Percentiles rank a stretch among this genome's conserved stretches.
phyloP scores from a whole-genome alignment of 2,329 filamentous ascomycete genomes.

The Fusarium solani-melongenae region DNA sequence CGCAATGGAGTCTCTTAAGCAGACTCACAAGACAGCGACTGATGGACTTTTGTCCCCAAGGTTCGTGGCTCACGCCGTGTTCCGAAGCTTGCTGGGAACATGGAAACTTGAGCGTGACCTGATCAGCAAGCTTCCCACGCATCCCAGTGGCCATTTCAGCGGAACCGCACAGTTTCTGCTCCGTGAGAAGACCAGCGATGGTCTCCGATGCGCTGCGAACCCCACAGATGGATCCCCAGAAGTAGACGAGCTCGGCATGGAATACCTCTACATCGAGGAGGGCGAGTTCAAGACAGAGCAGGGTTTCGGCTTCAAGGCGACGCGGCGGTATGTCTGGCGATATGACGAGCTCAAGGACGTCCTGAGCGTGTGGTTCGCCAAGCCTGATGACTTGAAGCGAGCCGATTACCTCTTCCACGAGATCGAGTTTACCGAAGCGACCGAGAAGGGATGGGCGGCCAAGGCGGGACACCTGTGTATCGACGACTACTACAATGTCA shows the following conservation, averaged over 20 bases:
- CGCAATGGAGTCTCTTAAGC: slow-evolving; percentile 56
- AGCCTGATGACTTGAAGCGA: slow-evolving; percentile 67
- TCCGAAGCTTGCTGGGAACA: slow-evolving; percentile 75
- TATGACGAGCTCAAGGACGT: slow-evolving; percentile 70
- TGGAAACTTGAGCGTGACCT: slow-evolving; percentile 74
- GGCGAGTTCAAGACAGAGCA: slow-evolving; percentile 71
- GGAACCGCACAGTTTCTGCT: slow-evolving; percentile 75
- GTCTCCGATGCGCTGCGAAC: slow-evolving; percentile 50
- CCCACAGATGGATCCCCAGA: slow-evolving; percentile 13
- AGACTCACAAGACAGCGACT: slow-evolving; percentile 56
- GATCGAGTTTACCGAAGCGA: slow-evolving; percentile 66
- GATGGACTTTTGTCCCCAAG: slow-evolving; percentile 56
- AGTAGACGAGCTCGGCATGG: slow-evolving; percentile 54
- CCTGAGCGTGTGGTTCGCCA: slow-evolving; percentile 80
- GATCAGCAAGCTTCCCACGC: slow-evolving; percentile 62
- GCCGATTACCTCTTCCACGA: slow-evolving; percentile 82
- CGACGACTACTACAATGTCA: slow-evolving; percentile 77
- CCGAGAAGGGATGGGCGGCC: slow-evolving; percentile 67
- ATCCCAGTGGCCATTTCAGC: slow-evolving; percentile 72
- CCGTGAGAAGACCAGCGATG: slow-evolving; percentile 67
- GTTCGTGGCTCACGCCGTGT: slow-evolving; percentile 75
- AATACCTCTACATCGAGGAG: slow-evolving; percentile 77
- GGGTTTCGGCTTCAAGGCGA: slow-evolving; percentile 68
- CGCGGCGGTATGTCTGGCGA: slow-evolving; percentile 77
- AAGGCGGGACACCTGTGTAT: slow-evolving; percentile 77